Evolutionary conservation across 306 rosid species (phyloP), one percentile per base, ranked within the genome.

Genomic region (cucumber (Cucumis sativus)): DNA sequence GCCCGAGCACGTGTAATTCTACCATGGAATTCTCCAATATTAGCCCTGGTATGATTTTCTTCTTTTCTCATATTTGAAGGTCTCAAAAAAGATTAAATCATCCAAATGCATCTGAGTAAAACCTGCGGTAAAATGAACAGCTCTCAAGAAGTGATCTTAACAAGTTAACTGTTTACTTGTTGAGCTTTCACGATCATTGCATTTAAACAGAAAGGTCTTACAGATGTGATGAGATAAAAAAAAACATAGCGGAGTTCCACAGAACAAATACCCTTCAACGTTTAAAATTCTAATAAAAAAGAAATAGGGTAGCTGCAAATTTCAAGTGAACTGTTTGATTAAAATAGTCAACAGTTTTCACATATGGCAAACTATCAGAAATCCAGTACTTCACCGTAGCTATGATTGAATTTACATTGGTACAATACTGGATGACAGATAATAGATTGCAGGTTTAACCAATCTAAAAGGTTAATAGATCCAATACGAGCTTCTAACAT

Each of bases 1-100:
- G 92, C 91, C 77, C 83, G 88, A 79, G 93, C 86, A 71, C 96
- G 93, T 40, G 98, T 95, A 78, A 90, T 55, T 78, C 96, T 84
- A 77, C 81, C 86, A 16, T 92, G 81, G 72, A 80, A 74, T 83
- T 88, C 93, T 65, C 75, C 54, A 52, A 79, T 83, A 59, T 81
- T 83, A 40, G 62, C 74, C 20, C 65, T 68, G 35, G 51, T 67
- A 77, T 73, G 64, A 67, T 83, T 89, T 85, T 88, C 91, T 78
- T 84, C 89, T 77, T 84, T 89, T 87, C 85, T 92, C 98, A 95
- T 95, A 68, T 77, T 88, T 82, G 75, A 82, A 81, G 81, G 84
- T 74, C 80, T 86, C 66, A 57, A 83, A 79, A 84, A 81, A 81
- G 68, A 83, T 40, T 79, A 80, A 56, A 72, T 60, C 77, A 77